These are phyloP conservation scores for Alternaria arborescens DNA, from an alignment of 2,329 filamentous ascomycete species.

Conservation along the genomic window DNA sequence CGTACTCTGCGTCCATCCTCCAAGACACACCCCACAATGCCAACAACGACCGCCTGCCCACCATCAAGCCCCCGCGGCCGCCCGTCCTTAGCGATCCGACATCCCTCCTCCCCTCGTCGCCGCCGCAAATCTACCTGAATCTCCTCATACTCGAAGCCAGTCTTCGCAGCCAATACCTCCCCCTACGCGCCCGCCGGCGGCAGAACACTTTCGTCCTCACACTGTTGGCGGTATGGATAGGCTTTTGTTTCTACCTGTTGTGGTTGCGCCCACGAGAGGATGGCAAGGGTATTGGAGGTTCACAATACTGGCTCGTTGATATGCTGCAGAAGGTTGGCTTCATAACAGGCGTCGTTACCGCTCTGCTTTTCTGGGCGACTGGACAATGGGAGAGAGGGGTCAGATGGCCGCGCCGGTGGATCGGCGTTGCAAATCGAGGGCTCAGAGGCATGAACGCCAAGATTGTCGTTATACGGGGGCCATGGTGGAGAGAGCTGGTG, in stretches of 20 bases:
- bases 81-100: conserved; percentile 71
- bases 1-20: conserved; percentile 24
- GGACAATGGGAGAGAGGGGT: conserved; percentile 97
- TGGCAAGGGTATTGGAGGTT: conserved; percentile 87
- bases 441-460: conserved; percentile 95
- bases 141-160: conserved; percentile 96
- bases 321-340: conserved; percentile 89
- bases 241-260: conserved; percentile 86
- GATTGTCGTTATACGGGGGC: conserved; percentile 84
- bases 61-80: conserved; percentile 47
- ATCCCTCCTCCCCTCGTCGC: conserved; percentile 83
- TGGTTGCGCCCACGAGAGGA: conserved; percentile 97
- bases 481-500: conserved; percentile 80
- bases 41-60: conserved; percentile 53
- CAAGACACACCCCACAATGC: conserved; percentile 36
- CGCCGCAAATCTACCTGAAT: conserved; percentile 97
- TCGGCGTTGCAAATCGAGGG: conserved; percentile 87
- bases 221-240: conserved; percentile 80
- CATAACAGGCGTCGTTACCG: conserved; percentile 88
- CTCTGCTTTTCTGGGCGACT: conserved; percentile 87
- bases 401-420: conserved; percentile 91
- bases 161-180: conserved; percentile 89
- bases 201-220: conserved; percentile 93
- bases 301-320: conserved; percentile 95
- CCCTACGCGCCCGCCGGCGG: conserved; percentile 83